These are phyloP conservation scores for Aspergillus fructus DNA, from an alignment of 2,329 filamentous ascomycete genomes.

Conservation along the genomic window DNA sequence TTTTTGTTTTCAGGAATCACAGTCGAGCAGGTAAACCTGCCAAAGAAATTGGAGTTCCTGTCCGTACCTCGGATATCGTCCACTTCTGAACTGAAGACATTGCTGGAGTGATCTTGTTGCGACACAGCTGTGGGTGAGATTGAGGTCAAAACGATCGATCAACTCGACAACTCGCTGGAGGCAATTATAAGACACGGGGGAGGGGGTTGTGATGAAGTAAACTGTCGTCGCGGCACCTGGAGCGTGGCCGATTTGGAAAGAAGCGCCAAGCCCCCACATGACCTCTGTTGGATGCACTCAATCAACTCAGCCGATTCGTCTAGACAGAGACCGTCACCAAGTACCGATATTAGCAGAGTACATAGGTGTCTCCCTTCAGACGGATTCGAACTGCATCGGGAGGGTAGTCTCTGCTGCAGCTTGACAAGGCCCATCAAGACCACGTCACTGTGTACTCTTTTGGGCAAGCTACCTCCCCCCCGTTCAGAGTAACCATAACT, in stretches of 20 bases:
- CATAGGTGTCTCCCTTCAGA: neutral
- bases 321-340: too few relatives aligned
- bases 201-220: neutral
- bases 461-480: slow-evolving; percentile 1
- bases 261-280: slow-evolving; percentile 6
- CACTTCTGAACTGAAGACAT: slow-evolving; percentile 44
- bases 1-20: neutral
- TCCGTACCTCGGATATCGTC: slow-evolving; percentile 46
- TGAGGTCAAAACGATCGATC: neutral
- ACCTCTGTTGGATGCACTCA: neutral
- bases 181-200: neutral
- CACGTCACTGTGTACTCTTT: slow-evolving; percentile 4
- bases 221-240: neutral
- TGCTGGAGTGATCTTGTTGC: neutral
- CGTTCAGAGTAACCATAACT: neutral
- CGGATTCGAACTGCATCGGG: neutral
- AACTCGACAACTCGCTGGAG: neutral
- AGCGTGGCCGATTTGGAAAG: slow-evolving; percentile 6
- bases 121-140: neutral
- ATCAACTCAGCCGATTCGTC: neutral
- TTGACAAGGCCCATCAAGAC: neutral
- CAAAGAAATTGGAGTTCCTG: neutral
- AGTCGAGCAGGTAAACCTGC: neutral
- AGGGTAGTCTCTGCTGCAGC: neutral
- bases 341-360: too few relatives aligned